Evolutionary conservation across 352 stramenopile genomes (phyloP), one percentile per base, ranked within the genome.

Genomic region (Saprolegnia diclina): DNA sequence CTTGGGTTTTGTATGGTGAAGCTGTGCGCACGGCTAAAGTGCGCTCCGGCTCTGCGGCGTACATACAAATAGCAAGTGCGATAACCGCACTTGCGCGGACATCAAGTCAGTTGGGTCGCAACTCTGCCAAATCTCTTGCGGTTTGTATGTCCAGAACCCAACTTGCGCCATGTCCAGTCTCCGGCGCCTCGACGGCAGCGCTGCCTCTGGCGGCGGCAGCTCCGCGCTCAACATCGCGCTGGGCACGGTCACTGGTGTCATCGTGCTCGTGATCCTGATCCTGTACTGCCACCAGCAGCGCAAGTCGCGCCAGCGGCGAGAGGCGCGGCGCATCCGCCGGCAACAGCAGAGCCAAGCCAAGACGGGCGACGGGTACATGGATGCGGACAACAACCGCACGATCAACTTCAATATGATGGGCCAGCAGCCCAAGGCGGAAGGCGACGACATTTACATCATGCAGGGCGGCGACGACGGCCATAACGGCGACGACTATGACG

Each of bases 341-440:
- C 37, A 66, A 40, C 57, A 42, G 40, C 57, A 66, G 42, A 35
- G 53, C 14, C 21, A 38, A 40, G 57, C 40, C 4, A 48, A 45
- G 22, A 18, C 37, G 7, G 42, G 57, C 24, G 57, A 66, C 29
- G 57, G 48, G 21, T 66, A 66, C 57, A 66, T 66, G 57, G 57
- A 66, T 26, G 57, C 57, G 40, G 57, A 66, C 57, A 48, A 48
- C 18, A 48, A 48, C 18, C 57, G 57, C 11, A 66, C 57, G 37
- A 66, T 66, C 57, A 66, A 66, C 44, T 32, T 66, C 37, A 37
- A 21, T n/a, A 66, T 66, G 57, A 66, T 66, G 21, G 57, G 42
- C n/a, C 57, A 66, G 37, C 35, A 64, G n/a, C 40, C 26, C 13
- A 42, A 38, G 4, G 21, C 21, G 18, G 37, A 55, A 16, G 40